Evolutionary conservation across 1,139 yeast species (phyloP), one percentile per base, ranked within the genome.

Genomic region (Scheffersomyces cryptocercus): DNA sequence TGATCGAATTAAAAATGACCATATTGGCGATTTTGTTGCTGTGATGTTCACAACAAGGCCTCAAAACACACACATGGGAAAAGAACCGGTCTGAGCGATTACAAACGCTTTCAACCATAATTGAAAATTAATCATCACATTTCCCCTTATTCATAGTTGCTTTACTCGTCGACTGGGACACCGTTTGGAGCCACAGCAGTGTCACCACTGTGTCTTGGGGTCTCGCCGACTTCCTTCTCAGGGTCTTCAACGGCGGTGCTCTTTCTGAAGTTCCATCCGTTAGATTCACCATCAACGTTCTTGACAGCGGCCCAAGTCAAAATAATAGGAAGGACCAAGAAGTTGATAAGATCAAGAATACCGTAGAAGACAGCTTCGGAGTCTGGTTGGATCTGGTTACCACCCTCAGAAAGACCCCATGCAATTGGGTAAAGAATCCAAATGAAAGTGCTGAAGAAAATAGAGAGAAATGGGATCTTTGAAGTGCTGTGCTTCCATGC

Each of bases 371-470:
- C 83, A 40, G 84, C 81, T 59, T 82, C 87, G 12, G 84, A 75
- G 55, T 81, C 85, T 35, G 84, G 84, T 53, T 77, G 79, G 49
- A 83, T 81, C 35, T 68, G 77, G 56, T 82, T 82, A 61, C 87
- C 87, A 69, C 88, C 88, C 54, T 82, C 87, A 50, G 77, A 66
- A 45, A 82, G 67, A 59, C 81, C 87, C 86, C 86, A 83, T 42
- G 68, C 61, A 48, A 83, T 62, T 34, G 83, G 81, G 57, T 82
- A 82, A 47, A 81, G 63, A 48, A 79, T 58, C 66, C 78, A 71
- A 36, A 79, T 64, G 32, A 68, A 41, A 16, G 66, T 43, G 46
- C 61, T 62, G 48, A 68, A 61, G 24, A 49, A 49, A 48, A 76
- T 62, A 39, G 75, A 43, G 30, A 62, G 6, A 20, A 20, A 8